Conservation (phyloP, 176 grass and related monocot genomes). For the Puya raimondii region DNA sequence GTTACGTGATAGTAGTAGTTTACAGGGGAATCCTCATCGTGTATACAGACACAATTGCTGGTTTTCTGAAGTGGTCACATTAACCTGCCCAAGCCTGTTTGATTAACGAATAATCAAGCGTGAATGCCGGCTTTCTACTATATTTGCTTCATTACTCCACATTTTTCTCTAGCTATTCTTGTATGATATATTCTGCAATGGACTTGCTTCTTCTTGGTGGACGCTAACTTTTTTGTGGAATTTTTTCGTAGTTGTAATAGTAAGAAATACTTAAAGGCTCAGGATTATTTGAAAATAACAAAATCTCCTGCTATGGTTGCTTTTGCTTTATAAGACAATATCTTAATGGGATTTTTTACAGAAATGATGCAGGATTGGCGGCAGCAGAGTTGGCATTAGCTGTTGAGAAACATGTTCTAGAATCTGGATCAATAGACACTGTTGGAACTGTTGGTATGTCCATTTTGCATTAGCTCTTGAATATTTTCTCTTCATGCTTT, state of each 20-base stretch:
- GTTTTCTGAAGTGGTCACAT: not conserved
- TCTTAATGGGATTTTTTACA: slow-evolving; percentile 21
- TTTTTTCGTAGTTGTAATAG: too few species aligned
- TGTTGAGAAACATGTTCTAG: slow-evolving; percentile 82
- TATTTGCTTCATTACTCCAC: too few species aligned
- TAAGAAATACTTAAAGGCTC: not conserved
- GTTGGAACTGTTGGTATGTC: slow-evolving; percentile 80
- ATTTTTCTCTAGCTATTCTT: too few species aligned
- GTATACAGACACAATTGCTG: not conserved
- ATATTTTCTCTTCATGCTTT: not conserved
- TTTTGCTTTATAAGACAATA: not conserved
- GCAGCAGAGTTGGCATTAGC: slow-evolving; percentile 82
- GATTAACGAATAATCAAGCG: too few species aligned
- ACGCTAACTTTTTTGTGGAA: too few species aligned
- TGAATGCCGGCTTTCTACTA: too few species aligned
- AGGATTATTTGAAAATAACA: not conserved
- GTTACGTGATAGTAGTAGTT: not conserved
- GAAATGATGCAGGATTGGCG: slow-evolving; percentile 90
- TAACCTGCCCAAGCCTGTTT: too few species aligned
- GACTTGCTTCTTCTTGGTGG: too few species aligned
- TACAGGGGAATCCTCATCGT: not conserved
- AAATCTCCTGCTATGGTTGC: not conserved
- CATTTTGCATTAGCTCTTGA: not conserved
- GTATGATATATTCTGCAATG: too few species aligned
- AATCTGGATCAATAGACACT: slow-evolving; percentile 86